Percentiles rank a stretch among this genome's conserved stretches.
Conservation (phyloP, 768 basidiomycete species). For the Phaffia australis region DNA sequence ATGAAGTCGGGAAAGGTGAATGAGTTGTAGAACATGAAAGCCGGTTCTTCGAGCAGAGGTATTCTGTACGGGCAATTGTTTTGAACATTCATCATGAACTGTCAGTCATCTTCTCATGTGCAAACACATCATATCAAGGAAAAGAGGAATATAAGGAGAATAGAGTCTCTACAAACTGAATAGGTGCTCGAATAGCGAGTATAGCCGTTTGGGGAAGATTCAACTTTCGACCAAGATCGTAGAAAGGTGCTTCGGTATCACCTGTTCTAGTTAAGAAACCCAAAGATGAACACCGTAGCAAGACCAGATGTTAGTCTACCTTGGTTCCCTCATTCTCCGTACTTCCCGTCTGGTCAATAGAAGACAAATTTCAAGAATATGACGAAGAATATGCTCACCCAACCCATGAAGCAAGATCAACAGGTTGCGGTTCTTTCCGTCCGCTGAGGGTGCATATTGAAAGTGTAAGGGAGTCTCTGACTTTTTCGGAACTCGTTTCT, state of each 20-base stretch:
- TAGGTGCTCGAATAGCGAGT: slow-evolving; percentile 67
- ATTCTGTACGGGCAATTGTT: slow-evolving; percentile 7
- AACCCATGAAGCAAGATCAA: slow-evolving; percentile 75
- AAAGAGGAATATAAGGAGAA: not conserved
- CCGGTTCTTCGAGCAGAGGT: slow-evolving; percentile 22
- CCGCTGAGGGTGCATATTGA: slow-evolving; percentile 59
- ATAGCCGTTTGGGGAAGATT: slow-evolving; percentile 83
- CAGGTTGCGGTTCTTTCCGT: slow-evolving; percentile 77
- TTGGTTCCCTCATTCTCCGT: not conserved
- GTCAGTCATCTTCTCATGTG: not conserved
- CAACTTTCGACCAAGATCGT: slow-evolving; percentile 57
- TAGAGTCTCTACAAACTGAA: slow-evolving; percentile 44
- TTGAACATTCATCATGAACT: not conserved
- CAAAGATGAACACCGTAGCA: not conserved
- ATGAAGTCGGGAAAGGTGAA: slow-evolving; percentile 25
- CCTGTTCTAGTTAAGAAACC: slow-evolving; percentile 43
- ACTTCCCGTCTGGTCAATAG: not conserved
- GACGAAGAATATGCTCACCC: slow-evolving; percentile 43
- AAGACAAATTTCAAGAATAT: not conserved
- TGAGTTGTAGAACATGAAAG: slow-evolving; percentile 24
- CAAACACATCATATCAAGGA: not conserved
- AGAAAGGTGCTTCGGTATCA: slow-evolving; percentile 68
- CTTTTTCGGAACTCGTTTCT: not conserved
- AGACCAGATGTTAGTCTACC: not conserved
- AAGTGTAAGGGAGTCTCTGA: slow-evolving; percentile 38